A percentile compares a stretch with the other conserved stretches of the same genome.
Evolutionary conservation across 2,329 filamentous ascomycete species (phyloP).

Genomic region (Beauveria medogensis): DNA sequence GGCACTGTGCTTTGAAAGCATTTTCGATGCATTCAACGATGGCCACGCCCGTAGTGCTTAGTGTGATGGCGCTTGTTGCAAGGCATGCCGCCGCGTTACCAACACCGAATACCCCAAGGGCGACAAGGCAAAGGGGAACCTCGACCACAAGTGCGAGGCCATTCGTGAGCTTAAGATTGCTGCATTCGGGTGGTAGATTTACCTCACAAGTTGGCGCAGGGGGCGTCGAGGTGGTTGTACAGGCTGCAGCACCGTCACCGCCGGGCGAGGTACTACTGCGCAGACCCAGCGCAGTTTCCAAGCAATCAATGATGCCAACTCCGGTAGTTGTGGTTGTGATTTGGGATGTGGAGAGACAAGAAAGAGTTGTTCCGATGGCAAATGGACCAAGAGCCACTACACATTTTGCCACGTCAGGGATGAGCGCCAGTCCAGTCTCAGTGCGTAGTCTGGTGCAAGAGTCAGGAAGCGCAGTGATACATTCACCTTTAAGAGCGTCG

Average conservation of each 20-base stretch:
- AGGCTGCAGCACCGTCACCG: neutral
- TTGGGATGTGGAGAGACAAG: conserved; percentile 1
- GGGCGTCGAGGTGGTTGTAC: neutral
- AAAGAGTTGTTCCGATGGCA: conserved; percentile 6
- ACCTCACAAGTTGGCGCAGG: neutral
- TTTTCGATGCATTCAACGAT: neutral
- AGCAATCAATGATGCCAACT: neutral
- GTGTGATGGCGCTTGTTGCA: neutral
- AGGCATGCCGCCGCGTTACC: conserved; percentile 5
- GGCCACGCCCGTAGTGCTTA: neutral
- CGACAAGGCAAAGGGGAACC: neutral
- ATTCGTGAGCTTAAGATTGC: neutral
- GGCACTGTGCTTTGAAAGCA: neutral
- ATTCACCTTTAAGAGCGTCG: neutral
- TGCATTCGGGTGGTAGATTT: neutral
- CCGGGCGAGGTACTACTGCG: neutral
- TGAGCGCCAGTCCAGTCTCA: neutral
- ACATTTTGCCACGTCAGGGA: conserved; percentile 1
- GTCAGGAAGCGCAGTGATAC: conserved; percentile 7
- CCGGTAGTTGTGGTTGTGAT: neutral
- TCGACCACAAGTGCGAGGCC: neutral
- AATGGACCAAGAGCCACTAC: conserved; percentile 9
- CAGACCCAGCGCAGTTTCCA: neutral
- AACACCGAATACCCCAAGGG: neutral
- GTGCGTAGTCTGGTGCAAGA: neutral